Conservation (phyloP, 495 filamentous ascomycete species). For the Daldinia vernicosa region DNA sequence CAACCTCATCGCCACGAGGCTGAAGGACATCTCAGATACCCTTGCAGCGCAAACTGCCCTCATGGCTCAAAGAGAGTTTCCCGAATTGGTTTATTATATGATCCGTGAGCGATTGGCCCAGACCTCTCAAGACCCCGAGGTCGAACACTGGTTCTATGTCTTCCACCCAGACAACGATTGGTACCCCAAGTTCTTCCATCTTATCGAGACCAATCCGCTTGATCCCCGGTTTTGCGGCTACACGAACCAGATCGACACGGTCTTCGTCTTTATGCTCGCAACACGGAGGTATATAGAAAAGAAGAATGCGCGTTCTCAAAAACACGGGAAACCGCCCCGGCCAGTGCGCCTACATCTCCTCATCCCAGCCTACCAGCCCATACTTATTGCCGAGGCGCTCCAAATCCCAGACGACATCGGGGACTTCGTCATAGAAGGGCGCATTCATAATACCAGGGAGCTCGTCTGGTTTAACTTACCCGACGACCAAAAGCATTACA, state of each 20-base stretch:
- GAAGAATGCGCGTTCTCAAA: not conserved
- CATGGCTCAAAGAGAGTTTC: constrained; percentile 5
- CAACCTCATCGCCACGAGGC: constrained; percentile 4
- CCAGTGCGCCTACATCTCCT: not conserved
- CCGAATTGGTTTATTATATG: constrained; percentile 6
- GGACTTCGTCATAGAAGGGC: constrained; percentile 10
- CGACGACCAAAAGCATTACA: constrained; percentile 1
- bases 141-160: constrained; percentile 11
- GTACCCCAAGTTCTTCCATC: constrained; percentile 9
- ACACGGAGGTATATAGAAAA: not conserved
- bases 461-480: constrained; percentile 11
- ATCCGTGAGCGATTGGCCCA: constrained; percentile 1
- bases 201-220: not conserved
- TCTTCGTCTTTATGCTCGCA: constrained; percentile 7
- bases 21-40: constrained; percentile 2
- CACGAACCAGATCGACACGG: constrained; percentile 12
- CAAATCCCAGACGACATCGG: constrained; percentile 8
- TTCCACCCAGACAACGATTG: constrained; percentile 8
- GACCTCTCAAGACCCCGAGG: not conserved
- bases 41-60: constrained; percentile 8
- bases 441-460: constrained; percentile 3
- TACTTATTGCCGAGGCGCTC: constrained; percentile 2
- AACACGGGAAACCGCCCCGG: not conserved
- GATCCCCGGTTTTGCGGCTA: constrained; percentile 9
- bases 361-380: constrained; percentile 8